Conservation (phyloP, 192 early-diverging fungal species). For the Backusella tuberculispora region DNA sequence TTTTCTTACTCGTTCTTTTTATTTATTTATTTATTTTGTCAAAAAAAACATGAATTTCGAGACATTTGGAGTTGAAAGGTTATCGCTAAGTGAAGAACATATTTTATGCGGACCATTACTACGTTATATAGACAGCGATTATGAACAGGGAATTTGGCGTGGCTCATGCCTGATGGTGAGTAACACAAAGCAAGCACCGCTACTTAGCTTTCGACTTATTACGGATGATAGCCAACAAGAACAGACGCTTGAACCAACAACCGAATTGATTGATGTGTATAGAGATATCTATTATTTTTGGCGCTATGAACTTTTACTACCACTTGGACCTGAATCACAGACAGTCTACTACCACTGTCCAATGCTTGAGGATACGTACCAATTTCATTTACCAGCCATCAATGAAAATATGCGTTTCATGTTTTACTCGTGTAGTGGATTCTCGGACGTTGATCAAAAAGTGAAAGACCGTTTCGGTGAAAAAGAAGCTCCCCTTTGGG, state of each 20-base stretch:
- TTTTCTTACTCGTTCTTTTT: neutral
- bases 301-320: slow-evolving; percentile 60
- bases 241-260: slow-evolving; percentile 7
- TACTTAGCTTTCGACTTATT: slow-evolving; percentile 7
- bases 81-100: neutral
- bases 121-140: slow-evolving; percentile 48
- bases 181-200: slow-evolving; percentile 37
- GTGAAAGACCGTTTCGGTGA: slow-evolving; percentile 30
- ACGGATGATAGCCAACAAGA: slow-evolving; percentile 17
- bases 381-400: slow-evolving; percentile 40
- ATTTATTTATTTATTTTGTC: neutral
- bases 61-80: neutral
- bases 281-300: slow-evolving; percentile 61
- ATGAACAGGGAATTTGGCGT: slow-evolving; percentile 42
- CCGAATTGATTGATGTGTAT: slow-evolving; percentile 54
- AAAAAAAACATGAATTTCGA: neutral
- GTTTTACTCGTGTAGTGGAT: slow-evolving; percentile 75
- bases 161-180: slow-evolving; percentile 51
- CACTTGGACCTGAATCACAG: slow-evolving; percentile 49
- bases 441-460: slow-evolving; percentile 45
- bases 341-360: slow-evolving; percentile 32
- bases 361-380: slow-evolving; percentile 38
- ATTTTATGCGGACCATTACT: slow-evolving; percentile 48
- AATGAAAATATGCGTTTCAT: slow-evolving; percentile 61
- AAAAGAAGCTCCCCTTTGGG: slow-evolving; percentile 60